Conservation (phyloP, 129 eudicot species). For the Saussurea involucrata region DNA sequence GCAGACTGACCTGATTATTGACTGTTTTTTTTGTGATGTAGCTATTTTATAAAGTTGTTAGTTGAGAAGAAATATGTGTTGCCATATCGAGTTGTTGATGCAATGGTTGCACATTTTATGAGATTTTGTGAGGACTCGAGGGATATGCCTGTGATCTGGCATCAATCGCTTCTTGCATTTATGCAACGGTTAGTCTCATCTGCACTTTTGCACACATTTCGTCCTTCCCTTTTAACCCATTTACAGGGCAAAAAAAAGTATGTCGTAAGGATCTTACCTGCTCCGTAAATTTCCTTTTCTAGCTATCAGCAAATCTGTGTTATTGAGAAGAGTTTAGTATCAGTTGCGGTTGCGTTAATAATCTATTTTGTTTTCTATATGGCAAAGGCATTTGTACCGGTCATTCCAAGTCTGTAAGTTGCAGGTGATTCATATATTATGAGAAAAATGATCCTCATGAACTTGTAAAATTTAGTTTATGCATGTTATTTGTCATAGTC, state of each 20-base stretch:
- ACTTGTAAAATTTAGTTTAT: neutral
- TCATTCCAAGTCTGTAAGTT: neutral
- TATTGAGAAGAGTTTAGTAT: constrained; percentile 17
- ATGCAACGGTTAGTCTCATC: constrained; percentile 58
- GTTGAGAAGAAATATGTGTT: constrained; percentile 88
- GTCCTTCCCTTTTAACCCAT: neutral
- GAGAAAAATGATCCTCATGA: neutral
- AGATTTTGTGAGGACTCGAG: constrained; percentile 64
- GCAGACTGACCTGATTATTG: neutral
- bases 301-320: constrained; percentile 65
- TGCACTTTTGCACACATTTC: neutral
- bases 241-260: neutral
- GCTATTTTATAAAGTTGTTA: constrained; percentile 78
- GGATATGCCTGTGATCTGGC: constrained; percentile 94
- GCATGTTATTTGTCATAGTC: neutral
- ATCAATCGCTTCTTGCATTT: constrained; percentile 92
- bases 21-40: constrained; percentile 41
- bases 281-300: constrained; percentile 68
- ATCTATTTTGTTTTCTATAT: neutral
- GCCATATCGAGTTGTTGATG: constrained; percentile 90
- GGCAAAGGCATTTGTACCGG: neutral
- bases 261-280: constrained; percentile 45
- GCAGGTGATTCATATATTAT: neutral
- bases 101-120: constrained; percentile 78
- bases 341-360: neutral